Conservation (phyloP, 1,139 yeast species). For the Taphrina confusa region DNA sequence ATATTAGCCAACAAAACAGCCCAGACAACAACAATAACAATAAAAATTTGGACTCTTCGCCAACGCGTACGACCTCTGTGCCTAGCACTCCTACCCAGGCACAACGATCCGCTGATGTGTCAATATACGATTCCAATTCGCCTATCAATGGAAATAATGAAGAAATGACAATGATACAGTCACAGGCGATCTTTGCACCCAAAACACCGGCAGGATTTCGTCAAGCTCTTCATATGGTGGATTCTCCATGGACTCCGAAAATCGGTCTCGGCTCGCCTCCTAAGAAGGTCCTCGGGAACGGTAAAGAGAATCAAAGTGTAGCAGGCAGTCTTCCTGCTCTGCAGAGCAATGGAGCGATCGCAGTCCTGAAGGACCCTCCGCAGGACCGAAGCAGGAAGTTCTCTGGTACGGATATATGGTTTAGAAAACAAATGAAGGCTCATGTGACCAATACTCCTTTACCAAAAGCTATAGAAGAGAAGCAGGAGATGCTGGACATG, state of each 20-base stretch:
- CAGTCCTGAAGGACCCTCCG: neutral
- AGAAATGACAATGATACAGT: constrained; percentile 2
- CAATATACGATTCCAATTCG: neutral
- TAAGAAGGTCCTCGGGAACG: neutral
- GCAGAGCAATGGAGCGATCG: neutral
- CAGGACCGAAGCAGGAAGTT: constrained; percentile 8
- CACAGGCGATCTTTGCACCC: constrained; percentile 5
- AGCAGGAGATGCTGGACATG: constrained; percentile 13
- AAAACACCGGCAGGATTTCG: constrained; percentile 30
- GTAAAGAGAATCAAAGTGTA: constrained; percentile 4
- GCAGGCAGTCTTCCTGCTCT: neutral
- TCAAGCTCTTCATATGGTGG: constrained; percentile 16
- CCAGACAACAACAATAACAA: neutral
- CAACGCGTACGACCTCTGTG: neutral
- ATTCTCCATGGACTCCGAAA: constrained; percentile 14
- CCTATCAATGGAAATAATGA: neutral
- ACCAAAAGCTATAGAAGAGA: constrained; percentile 26
- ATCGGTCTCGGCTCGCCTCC: neutral
- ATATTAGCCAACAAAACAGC: neutral
- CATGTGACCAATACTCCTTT: constrained; percentile 27
- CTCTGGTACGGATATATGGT: constrained; percentile 32
- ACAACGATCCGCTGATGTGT: neutral
- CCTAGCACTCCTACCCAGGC: constrained; percentile 16
- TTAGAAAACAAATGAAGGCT: constrained; percentile 32
- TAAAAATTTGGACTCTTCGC: neutral